A percentile compares a stretch with the other conserved stretches of the same genome.
Evolutionary conservation across 495 filamentous ascomycete genomes (phyloP).

Genomic region (Penicillium verhagenii): DNA sequence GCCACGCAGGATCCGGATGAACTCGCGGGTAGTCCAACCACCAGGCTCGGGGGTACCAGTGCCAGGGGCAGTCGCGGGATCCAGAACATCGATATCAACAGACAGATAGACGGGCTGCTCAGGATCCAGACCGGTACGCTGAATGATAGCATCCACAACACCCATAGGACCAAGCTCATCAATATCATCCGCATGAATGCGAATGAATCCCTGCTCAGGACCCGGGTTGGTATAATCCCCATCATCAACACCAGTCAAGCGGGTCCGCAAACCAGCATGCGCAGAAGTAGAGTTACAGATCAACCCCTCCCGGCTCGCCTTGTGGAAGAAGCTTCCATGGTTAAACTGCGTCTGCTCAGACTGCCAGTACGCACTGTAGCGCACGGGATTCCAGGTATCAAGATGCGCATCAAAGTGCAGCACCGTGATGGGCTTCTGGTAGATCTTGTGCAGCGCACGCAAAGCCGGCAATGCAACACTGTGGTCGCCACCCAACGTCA

Average conservation of each 20-base stretch:
- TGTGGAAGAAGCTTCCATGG: slow-evolving; percentile 84
- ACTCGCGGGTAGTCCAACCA: slow-evolving; percentile 71
- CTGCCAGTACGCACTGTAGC: slow-evolving; percentile 73
- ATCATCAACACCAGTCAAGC: slow-evolving; percentile 63
- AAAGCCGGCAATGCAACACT: slow-evolving; percentile 75
- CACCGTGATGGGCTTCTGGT: slow-evolving; percentile 70
- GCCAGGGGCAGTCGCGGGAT: slow-evolving; percentile 68
- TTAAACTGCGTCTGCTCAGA: slow-evolving; percentile 71
- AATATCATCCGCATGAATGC: slow-evolving; percentile 67
- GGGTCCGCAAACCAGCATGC: slow-evolving; percentile 74
- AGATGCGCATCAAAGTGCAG: slow-evolving; percentile 83
- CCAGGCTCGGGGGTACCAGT: slow-evolving; percentile 74
- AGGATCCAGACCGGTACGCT: slow-evolving; percentile 59
- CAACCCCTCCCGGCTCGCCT: slow-evolving; percentile 72
- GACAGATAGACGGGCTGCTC: slow-evolving; percentile 68
- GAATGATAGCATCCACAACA: slow-evolving; percentile 57
- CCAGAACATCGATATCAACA: slow-evolving; percentile 74
- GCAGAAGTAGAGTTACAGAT: slow-evolving; percentile 66
- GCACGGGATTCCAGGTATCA: slow-evolving; percentile 81
- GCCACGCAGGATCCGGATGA: slow-evolving; percentile 68
- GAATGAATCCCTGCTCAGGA: slow-evolving; percentile 63
- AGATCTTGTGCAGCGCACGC: slow-evolving; percentile 66
- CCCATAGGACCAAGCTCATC: slow-evolving; percentile 62
- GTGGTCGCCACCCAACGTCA: slow-evolving; percentile 84
- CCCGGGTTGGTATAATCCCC: slow-evolving; percentile 60